Base-by-base conservation (phyloP, 228 moss, liverwort and hornwort species). In the Sphagnum fallax region DNA sequence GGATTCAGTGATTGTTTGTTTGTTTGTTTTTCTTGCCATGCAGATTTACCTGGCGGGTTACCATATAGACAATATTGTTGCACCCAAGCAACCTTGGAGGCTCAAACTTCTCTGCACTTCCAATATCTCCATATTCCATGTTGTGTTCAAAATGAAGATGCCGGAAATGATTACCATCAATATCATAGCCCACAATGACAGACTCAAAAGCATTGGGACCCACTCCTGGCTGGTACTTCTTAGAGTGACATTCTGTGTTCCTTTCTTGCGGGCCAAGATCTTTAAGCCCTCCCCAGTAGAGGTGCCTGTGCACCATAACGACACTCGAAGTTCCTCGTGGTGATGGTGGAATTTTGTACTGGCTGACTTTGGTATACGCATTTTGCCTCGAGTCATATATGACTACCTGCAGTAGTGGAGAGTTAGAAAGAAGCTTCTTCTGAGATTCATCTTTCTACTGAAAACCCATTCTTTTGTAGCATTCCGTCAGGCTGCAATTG, bases 341-440 rank as follows among this genome's bases (percentile, higher is more conserved):
- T 0, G 84, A 74, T 6, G 84, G 84, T 0, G 10, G 12, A 10
- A 76, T 55, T 49, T 78, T 64, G 18, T 71, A 81, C 6, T 75
- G 75, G 4, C 80, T 81, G 15, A 84, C 47, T 49, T 84, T 78
- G 7, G 14, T 72, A 6, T 73, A 67, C 5, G 12, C 69, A 50
- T 84, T 71, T n/a, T 69, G 75, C 57, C 76, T 62, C 55, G 81
- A 84, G 76, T 84, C 70, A 5, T 70, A 70, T n/a, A 69, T 69
- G 1, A 50, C 8, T 14, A 69, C 69, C 69, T 69, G 10, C 7
- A 32, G 32, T 32, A 32, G 32, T 32, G 32, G 32, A 32, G 32
- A 3, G 32, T 32, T 32, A 32, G 32, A 32, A 32, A 32, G 32
- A 32, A 32, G 32, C 32, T 32, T 32, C 32, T 32, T 32, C 32